Conservation (phyloP, 2,329 filamentous ascomycete genomes). For the Monilinia aucupariae region DNA sequence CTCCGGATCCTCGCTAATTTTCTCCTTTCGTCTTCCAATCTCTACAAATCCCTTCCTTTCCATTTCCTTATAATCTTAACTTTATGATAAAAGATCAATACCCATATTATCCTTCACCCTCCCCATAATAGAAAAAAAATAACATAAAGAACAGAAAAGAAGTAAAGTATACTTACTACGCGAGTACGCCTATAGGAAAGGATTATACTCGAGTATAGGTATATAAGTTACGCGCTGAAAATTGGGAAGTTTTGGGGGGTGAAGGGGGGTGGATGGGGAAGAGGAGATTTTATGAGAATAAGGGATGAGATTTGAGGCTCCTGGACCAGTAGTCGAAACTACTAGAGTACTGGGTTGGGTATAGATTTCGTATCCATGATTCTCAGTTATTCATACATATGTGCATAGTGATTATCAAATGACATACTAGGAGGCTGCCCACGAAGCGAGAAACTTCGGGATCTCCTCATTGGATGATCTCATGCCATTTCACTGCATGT, state of each 20-base stretch:
- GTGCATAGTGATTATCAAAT: not conserved
- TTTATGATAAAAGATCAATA: too few species aligned
- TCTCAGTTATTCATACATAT: not conserved
- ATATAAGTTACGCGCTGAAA: too few species aligned
- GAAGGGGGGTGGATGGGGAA: conserved; percentile 40
- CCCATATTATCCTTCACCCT: too few species aligned
- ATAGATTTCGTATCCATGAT: too few species aligned
- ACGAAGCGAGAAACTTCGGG: too few species aligned
- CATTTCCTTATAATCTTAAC: conserved; percentile 33
- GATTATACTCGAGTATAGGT: too few species aligned
- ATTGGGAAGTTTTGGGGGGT: conserved; percentile 34
- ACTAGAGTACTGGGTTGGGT: too few species aligned
- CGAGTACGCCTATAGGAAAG: too few species aligned
- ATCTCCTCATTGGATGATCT: not conserved
- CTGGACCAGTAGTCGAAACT: conserved; percentile 25
- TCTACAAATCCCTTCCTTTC: conserved; percentile 31
- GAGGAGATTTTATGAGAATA: conserved; percentile 46
- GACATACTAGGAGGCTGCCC: not conserved
- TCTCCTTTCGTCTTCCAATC: conserved; percentile 35
- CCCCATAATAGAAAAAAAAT: conserved; percentile 38
- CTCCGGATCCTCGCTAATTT: conserved; percentile 31
- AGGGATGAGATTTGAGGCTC: conserved; percentile 28
- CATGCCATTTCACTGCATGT: too few species aligned
- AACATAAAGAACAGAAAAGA: too few species aligned
- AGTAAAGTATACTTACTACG: too few species aligned